phyloP scores from a whole-genome alignment of 257 asterid genomes.

The Ajuga chamaepitys region DNA sequence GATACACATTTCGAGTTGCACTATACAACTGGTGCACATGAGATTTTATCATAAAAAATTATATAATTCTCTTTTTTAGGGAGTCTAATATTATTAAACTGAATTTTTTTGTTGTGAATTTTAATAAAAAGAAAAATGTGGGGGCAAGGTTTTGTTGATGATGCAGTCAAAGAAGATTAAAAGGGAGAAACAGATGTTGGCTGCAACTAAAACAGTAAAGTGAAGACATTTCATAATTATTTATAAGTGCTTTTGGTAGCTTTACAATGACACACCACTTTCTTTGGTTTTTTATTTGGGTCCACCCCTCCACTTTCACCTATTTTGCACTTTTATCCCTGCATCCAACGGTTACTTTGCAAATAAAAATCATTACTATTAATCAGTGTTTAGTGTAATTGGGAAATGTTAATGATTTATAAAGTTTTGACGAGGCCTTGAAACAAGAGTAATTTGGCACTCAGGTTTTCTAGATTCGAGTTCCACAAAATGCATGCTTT shows the following conservation, averaged over 20 bases:
- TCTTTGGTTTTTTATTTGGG: slow-evolving; percentile 25
- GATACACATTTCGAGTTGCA: no score
- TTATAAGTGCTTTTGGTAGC: slow-evolving; percentile 35
- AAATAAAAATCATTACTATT: neutral
- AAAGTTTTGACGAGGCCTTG: no score
- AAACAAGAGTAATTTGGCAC: no score
- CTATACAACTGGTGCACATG: no score
- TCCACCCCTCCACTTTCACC: slow-evolving; percentile 37
- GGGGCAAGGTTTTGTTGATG: slow-evolving; percentile 15
- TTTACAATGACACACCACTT: slow-evolving; percentile 34
- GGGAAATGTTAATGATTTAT: neutral
- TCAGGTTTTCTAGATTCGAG: no score
- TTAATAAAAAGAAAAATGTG: neutral
- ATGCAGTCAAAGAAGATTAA: slow-evolving; percentile 35
- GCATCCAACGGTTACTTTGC: slow-evolving; percentile 20
- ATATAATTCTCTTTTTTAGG: no score
- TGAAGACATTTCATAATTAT: slow-evolving; percentile 28
- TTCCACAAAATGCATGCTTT: no score
- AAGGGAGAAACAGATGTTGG: slow-evolving; percentile 29
- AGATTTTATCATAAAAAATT: no score
- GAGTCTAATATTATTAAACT: no score
- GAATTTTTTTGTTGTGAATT: no score
- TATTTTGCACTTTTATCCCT: slow-evolving; percentile 9
- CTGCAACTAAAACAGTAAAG: slow-evolving; percentile 24
- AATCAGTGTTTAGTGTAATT: neutral